These are phyloP conservation scores for Capronia coronata DNA, from an alignment of 2,329 filamentous ascomycete species.

Conservation along the genomic window DNA sequence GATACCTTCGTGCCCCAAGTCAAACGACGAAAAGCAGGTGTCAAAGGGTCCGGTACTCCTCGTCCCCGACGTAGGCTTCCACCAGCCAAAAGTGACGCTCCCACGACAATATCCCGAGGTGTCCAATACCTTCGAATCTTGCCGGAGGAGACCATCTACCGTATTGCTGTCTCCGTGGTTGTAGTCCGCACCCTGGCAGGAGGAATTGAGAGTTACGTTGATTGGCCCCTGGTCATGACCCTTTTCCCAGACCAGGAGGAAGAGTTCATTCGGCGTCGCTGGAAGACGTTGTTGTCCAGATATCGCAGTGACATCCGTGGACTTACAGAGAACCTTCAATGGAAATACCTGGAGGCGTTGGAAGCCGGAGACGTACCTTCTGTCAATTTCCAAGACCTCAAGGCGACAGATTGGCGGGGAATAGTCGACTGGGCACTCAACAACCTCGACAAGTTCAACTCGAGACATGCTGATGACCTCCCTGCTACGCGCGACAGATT, in stretches of 20 bases:
- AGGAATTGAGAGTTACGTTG: conserved; percentile 38
- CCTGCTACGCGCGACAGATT: conserved; percentile 37
- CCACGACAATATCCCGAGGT: conserved; percentile 1
- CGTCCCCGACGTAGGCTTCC: neutral
- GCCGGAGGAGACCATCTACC: conserved; percentile 27
- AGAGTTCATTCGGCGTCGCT: conserved; percentile 36
- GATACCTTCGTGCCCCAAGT: conserved; percentile 5
- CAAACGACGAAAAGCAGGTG: conserved; percentile 11
- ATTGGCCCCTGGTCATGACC: conserved; percentile 41
- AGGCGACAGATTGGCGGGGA: conserved; percentile 42
- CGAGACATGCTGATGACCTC: conserved; percentile 37
- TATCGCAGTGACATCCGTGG: conserved; percentile 38
- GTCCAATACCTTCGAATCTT: conserved; percentile 16
- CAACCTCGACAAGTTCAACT: conserved; percentile 37
- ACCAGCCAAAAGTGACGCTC: neutral
- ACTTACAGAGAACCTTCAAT: conserved; percentile 44
- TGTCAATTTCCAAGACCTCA: conserved; percentile 41
- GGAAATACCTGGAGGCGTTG: conserved; percentile 42
- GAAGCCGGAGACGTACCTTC: conserved; percentile 38
- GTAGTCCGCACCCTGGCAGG: conserved; percentile 42
- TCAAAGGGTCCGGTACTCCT: neutral
- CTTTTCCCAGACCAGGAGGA: conserved; percentile 39
- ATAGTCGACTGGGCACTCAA: conserved; percentile 43
- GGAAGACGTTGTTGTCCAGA: conserved; percentile 34
- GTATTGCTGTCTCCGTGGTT: conserved; percentile 39